Percentiles rank a stretch among this genome's conserved stretches.
These are phyloP conservation scores for Neofusicoccum sp. DNA, from an alignment of 2,329 filamentous ascomycete species.

Conservation along the genomic window DNA sequence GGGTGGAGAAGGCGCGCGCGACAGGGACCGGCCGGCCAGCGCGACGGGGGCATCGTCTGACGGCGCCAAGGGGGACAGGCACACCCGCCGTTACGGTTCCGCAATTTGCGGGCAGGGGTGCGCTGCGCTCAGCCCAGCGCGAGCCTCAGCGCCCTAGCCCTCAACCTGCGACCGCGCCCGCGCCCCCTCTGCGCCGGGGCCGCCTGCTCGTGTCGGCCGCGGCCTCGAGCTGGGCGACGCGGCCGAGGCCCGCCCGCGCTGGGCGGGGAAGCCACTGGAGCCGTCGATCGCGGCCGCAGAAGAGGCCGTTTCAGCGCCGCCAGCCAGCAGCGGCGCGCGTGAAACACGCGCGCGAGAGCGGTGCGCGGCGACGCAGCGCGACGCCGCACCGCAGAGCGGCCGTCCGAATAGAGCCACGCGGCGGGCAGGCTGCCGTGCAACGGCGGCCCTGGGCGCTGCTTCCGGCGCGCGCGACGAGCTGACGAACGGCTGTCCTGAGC, in stretches of 20 bases:
- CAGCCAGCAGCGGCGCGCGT: neutral
- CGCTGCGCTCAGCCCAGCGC: neutral
- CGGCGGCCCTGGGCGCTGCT: slow-evolving; percentile 3
- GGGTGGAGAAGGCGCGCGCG: slow-evolving; percentile 9
- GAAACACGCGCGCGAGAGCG: slow-evolving; percentile 5
- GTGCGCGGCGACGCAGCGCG: neutral
- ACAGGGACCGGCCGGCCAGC: slow-evolving; percentile 13
- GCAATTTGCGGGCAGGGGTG: slow-evolving; percentile 16
- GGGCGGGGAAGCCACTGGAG: slow-evolving; percentile 10
- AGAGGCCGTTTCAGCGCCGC: slow-evolving; percentile 14
- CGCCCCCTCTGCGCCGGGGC: neutral
- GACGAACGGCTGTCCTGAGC: slow-evolving; percentile 4
- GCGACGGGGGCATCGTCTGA: slow-evolving; percentile 6
- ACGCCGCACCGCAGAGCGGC: neutral
- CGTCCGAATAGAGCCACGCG: slow-evolving; percentile 16
- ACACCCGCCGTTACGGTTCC: slow-evolving; percentile 18
- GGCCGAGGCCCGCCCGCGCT: slow-evolving; percentile 14
- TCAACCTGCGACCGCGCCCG: neutral
- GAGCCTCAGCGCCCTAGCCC: neutral
- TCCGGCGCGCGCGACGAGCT: slow-evolving; percentile 4
- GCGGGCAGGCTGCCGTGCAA: slow-evolving; percentile 1
- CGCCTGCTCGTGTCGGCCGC: slow-evolving; percentile 15
- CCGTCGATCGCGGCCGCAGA: slow-evolving; percentile 11
- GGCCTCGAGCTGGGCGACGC: slow-evolving; percentile 13
- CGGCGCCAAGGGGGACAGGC: slow-evolving; percentile 14